Base-by-base conservation (phyloP, 768 basidiomycete species). In the Macrocybe gigantea region DNA sequence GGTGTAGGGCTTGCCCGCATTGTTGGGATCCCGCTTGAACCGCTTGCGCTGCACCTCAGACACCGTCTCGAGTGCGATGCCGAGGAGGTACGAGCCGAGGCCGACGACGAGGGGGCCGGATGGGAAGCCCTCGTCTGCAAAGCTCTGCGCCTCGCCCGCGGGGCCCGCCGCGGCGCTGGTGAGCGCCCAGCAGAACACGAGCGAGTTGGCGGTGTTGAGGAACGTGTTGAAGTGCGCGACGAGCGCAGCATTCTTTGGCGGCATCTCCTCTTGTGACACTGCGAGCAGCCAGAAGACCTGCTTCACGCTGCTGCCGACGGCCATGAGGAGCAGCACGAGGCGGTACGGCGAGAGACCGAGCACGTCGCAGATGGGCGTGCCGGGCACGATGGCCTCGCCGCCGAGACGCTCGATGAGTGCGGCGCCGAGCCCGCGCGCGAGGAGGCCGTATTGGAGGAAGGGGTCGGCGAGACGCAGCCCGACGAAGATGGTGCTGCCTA, bases 21-120 rank as follows among this genome's bases (percentile, higher is more conserved):
- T 62, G 45, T 40, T 52, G 7, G 47, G 49, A 45, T 61, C 49
- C 35, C 54, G 53, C 49, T 61, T 62, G 41, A 62, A 62, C n/a
- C 32, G 44, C 38, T 53, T 57, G 33, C 60, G 51, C 37, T 53
- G 49, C 1, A 54, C 14, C 38, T 62, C 61, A 9, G 61, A 50
- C 8, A 53, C 38, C 5, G 46, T 44, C 43, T 60, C 61, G 12
- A 60, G 45, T 2, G 38, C 8, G 3, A 55, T 44, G 12, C 60
- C 61, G 6, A 42, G 6, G 7, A 50, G 40, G 36, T 54, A 60
- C 7, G 56, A 45, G 14, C 43, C 49, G 6, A 56, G 15, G 1
- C 61, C 61, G 3, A 49, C 41, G 41, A 44, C 32, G 12, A 51
- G 50, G 10, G 50, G 50, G 7, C 43, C 31, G 8, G 50, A 49